Conservation (phyloP, 129 eudicot genomes). For the Artemisia argyi region DNA sequence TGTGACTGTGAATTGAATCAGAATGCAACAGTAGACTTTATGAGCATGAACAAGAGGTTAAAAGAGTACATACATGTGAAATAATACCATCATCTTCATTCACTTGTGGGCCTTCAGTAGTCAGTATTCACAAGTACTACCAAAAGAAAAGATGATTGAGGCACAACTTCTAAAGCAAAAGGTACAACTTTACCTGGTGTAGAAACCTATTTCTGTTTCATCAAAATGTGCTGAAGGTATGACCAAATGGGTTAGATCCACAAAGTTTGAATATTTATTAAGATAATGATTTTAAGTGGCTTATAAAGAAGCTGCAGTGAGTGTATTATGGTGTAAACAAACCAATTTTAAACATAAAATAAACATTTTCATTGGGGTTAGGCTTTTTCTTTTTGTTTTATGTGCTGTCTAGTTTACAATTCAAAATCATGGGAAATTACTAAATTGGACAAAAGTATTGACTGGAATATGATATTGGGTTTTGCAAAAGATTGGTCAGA, state of each 20-base stretch:
- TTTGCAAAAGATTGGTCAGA: slow-evolving; percentile 52
- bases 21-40: slow-evolving; percentile 64
- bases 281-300: too few relatives aligned
- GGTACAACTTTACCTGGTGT: slow-evolving; percentile 40
- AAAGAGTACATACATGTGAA: slow-evolving; percentile 48
- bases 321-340: slow-evolving; percentile 37
- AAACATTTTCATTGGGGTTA: slow-evolving; percentile 55
- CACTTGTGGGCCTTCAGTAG: slow-evolving; percentile 57
- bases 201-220: slow-evolving; percentile 13
- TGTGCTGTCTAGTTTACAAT: slow-evolving; percentile 52
- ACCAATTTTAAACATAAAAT: slow-evolving; percentile 18
- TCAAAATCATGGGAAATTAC: slow-evolving; percentile 35
- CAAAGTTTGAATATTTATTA: too few relatives aligned
- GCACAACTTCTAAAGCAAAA: slow-evolving; percentile 28
- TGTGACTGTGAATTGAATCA: too few relatives aligned
- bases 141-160: slow-evolving; percentile 15
- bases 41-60: slow-evolving; percentile 30
- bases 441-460: slow-evolving; percentile 21
- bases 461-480: slow-evolving; percentile 52
- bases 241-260: too few relatives aligned
- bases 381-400: slow-evolving; percentile 63
- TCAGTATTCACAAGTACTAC: slow-evolving; percentile 39
- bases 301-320: slow-evolving; percentile 41
- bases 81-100: slow-evolving; percentile 49
- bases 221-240: too few relatives aligned